Base-by-base conservation (phyloP, 2,329 filamentous ascomycete genomes). In the Fusarium humuli region DNA sequence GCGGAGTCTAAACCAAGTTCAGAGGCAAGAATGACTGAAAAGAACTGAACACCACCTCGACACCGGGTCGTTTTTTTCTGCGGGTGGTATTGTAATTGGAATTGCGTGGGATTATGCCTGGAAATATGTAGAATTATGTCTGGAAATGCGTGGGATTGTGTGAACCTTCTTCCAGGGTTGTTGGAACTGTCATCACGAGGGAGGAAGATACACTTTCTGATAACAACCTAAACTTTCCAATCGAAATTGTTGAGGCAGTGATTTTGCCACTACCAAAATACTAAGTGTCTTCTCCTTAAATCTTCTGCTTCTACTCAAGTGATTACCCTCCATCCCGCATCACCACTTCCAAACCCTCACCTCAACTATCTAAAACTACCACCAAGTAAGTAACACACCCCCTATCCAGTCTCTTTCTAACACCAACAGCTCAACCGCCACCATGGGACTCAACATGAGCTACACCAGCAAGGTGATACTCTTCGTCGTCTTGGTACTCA, bases 251-350 rank as follows among this genome's bases (percentile, higher is more conserved):
- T n/a, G 5, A 37, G 34, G 18, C 2, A n/a, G 18, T 37, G 9
- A n/a, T 11, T 37, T n/a, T n/a, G 34, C 34, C 34, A 37, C 34
- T n/a, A n/a, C 18, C 34, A 1, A 37, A 11, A 11, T n/a, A 6
- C 3, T 2, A 37, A 37, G 3, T 37, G 34, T n/a, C 34, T 2
- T 37, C 18, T 5, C 16, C 34, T 11, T 0, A 11, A n/a, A 1
- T 2, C 14, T 6, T 18, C 16, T 37, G n/a, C n/a, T n/a, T 37
- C 32, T 37, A 6, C 16, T 0, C 3, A 11, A 37, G 34, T 37
- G 18, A 37, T 0, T 37, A 18, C 5, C 34, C 1, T 37, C 0
- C 32, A 37, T 37, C 34, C 34, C 34, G 7, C 34, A 7, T 37
- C 9, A 37, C 18, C 10, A 37, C 34, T 11, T 2, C 34, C 18